Percentiles rank a stretch among this genome's conserved stretches.
Conservation (phyloP, 192 early-diverging fungal genomes). For the Jimgerdemannia lactiflua region DNA sequence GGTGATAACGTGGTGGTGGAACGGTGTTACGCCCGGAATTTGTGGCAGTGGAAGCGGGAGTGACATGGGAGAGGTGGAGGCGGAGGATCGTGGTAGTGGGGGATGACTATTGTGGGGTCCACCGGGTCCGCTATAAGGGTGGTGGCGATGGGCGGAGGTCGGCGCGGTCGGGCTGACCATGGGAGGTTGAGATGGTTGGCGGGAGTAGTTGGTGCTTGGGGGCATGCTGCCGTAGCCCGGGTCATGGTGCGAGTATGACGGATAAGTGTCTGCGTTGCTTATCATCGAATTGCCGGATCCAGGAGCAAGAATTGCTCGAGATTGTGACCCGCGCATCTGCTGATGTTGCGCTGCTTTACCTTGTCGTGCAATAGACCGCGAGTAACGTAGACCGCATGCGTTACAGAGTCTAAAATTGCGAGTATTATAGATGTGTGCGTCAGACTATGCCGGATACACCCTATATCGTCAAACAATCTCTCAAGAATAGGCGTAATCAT, state of each 20-base stretch:
- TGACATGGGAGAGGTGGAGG: not conserved
- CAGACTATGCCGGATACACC: not conserved
- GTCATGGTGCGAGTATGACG: not conserved
- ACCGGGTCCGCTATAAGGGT: not conserved
- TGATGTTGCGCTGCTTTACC: not conserved
- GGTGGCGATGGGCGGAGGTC: not conserved
- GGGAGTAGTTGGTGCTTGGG: not conserved
- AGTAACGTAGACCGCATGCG: constrained; percentile 31
- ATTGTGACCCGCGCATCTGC: not conserved
- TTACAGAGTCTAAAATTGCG: constrained; percentile 24
- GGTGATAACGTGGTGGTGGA: not conserved
- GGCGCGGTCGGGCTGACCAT: not conserved
- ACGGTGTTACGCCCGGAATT: not conserved
- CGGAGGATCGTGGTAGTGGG: not conserved
- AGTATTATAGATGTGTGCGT: not conserved
- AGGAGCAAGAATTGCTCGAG: not conserved
- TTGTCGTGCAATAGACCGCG: constrained; percentile 22
- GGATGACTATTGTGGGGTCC: not conserved
- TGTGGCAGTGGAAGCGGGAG: not conserved
- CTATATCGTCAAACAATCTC: no score
- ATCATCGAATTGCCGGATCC: not conserved
- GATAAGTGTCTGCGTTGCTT: not conserved
- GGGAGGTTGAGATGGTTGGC: not conserved
- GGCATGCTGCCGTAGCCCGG: not conserved
- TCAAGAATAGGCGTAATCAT: not conserved